phyloP scores from a whole-genome alignment of 2,329 filamentous ascomycete species.

The Fusarium miscanthi region DNA sequence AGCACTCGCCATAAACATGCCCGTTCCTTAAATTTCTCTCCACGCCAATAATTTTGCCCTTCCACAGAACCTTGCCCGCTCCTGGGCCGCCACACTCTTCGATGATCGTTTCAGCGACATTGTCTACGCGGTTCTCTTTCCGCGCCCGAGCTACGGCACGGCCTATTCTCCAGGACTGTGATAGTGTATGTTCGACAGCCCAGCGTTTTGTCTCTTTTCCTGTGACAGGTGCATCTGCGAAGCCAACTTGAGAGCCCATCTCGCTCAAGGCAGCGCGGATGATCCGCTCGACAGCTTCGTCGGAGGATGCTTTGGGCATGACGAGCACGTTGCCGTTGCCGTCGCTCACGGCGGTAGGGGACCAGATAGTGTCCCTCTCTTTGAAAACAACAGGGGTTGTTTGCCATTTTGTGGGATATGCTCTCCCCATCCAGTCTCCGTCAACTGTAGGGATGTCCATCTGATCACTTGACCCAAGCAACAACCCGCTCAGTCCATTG shows the following conservation, averaged over 20 bases:
- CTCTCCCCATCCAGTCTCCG: conserved; percentile 68
- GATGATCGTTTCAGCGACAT: conserved; percentile 68
- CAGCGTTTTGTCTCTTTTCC: conserved; percentile 62
- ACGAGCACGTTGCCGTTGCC: conserved; percentile 63
- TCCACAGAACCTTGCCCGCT: conserved; percentile 68
- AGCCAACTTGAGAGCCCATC: conserved; percentile 65
- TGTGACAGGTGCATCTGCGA: conserved; percentile 60
- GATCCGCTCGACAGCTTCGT: conserved; percentile 60
- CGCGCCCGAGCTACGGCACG: conserved; percentile 66
- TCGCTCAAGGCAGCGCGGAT: conserved; percentile 63
- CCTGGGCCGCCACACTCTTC: conserved; percentile 65
- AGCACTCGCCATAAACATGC: conserved; percentile 69
- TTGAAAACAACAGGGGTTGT: conserved; percentile 65
- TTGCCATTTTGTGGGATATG: conserved; percentile 66
- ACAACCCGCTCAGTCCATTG: conserved; percentile 70
- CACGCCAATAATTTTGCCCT: conserved; percentile 72
- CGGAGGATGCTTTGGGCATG: conserved; percentile 61
- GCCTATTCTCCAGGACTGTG: conserved; percentile 69
- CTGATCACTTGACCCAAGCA: conserved; percentile 64
- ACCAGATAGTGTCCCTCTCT: conserved; percentile 58
- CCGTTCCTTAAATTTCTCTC: conserved; percentile 66
- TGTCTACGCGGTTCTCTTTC: conserved; percentile 60
- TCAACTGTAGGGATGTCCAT: conserved; percentile 64
- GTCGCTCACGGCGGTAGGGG: conserved; percentile 61
- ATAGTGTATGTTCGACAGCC: conserved; percentile 64